A percentile compares a stretch with the other conserved stretches of the same genome.
phyloP scores from a whole-genome alignment of 352 stramenopile genomes.

The Halophytophthora polymorphica region DNA sequence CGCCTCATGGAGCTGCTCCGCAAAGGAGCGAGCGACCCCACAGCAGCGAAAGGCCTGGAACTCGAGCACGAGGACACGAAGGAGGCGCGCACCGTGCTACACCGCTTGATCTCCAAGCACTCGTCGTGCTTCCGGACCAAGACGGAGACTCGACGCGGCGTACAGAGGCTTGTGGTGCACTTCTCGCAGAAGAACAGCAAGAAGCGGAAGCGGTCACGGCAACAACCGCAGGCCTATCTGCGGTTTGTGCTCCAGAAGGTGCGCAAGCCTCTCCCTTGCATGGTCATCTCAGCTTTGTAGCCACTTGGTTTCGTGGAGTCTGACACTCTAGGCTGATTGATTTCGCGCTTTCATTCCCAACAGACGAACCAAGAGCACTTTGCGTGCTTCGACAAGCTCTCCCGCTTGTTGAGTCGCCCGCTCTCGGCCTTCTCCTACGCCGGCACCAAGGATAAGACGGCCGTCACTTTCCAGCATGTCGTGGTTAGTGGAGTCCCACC shows the following conservation, averaged over 20 bases:
- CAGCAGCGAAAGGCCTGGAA: slow-evolving; percentile 40
- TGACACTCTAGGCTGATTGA: not conserved
- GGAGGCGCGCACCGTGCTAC: slow-evolving; percentile 49
- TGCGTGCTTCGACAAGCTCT: slow-evolving; percentile 55
- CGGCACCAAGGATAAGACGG: slow-evolving; percentile 76
- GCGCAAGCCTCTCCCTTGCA: not conserved
- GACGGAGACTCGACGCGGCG: slow-evolving; percentile 42
- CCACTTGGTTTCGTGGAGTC: slow-evolving; percentile 1
- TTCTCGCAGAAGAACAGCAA: slow-evolving; percentile 63
- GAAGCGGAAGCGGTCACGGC: slow-evolving; percentile 66
- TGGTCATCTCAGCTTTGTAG: not conserved
- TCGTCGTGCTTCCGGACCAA: slow-evolving; percentile 63
- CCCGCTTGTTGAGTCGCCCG: slow-evolving; percentile 35
- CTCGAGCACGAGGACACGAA: slow-evolving; percentile 63
- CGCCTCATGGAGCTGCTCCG: slow-evolving; percentile 55
- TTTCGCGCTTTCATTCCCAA: no score
- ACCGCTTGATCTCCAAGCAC: slow-evolving; percentile 59
- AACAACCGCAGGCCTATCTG: slow-evolving; percentile 43
- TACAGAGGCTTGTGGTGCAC: slow-evolving; percentile 49
- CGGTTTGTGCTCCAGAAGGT: slow-evolving; percentile 75
- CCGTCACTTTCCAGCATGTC: slow-evolving; percentile 66
- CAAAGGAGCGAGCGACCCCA: slow-evolving; percentile 35
- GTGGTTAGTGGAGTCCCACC: slow-evolving; percentile 46
- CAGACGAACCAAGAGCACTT: slow-evolving; percentile 78
- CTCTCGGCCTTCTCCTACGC: slow-evolving; percentile 61